Percentiles rank a stretch among this genome's conserved stretches.
Evolutionary conservation across 164 flowering plant genomes (phyloP).

Genomic region (Pachysandra terminalis): DNA sequence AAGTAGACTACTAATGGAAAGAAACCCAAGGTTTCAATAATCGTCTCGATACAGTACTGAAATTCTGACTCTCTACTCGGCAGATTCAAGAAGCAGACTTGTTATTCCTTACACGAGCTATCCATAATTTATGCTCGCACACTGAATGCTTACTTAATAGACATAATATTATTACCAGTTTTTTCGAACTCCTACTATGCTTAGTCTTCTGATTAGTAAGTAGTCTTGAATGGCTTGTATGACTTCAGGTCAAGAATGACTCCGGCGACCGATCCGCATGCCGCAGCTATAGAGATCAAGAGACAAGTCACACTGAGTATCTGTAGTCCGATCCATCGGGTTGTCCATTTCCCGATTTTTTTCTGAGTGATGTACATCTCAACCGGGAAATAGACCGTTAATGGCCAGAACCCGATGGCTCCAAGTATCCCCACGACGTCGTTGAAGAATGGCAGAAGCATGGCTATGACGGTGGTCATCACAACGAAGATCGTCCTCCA

Average conservation of each 20-base stretch:
- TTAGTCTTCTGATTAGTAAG: conserved; percentile 19
- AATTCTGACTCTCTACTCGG: too few relatives aligned
- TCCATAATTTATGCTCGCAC: too few relatives aligned
- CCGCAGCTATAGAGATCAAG: conserved; percentile 45
- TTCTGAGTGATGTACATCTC: conserved; percentile 57
- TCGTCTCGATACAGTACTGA: too few relatives aligned
- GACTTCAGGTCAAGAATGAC: conserved; percentile 53
- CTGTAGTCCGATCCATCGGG: conserved; percentile 47
- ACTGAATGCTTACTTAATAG: too few relatives aligned
- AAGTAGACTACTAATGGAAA: too few relatives aligned
- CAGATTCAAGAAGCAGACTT: too few relatives aligned
- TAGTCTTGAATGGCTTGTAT: conserved; percentile 53
- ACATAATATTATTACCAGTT: too few relatives aligned
- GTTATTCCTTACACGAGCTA: too few relatives aligned
- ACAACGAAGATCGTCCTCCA: conserved; percentile 58
- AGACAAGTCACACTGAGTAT: conserved; percentile 46
- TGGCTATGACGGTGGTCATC: conserved; percentile 48
- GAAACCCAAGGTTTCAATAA: too few relatives aligned
- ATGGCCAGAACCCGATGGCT: conserved; percentile 70
- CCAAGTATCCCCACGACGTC: conserved; percentile 67
- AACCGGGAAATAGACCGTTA: conserved; percentile 51
- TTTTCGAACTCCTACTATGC: too few relatives aligned
- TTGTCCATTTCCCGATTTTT: conserved; percentile 35
- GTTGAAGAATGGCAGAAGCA: conserved; percentile 75
- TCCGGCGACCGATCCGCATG: conserved; percentile 54